Evolutionary conservation across 1,284 basidiomycete genomes (phyloP).

Genomic region (Kalmanozyma brasiliensis): DNA sequence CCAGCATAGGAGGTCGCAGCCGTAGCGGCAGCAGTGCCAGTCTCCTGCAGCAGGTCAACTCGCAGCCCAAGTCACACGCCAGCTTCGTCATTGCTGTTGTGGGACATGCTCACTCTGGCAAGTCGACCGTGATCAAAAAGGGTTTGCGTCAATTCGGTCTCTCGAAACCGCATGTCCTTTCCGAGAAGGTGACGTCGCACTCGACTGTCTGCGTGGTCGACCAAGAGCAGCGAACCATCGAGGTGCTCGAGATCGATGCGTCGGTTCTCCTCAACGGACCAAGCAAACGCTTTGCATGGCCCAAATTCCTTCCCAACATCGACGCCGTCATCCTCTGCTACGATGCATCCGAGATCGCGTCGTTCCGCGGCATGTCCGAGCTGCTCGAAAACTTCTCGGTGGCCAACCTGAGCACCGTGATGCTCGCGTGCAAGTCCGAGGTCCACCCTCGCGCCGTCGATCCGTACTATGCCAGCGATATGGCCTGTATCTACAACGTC

Average conservation of each 20-base stretch:
- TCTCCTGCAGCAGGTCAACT: conserved; percentile 58
- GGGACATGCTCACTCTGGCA: conserved; percentile 56
- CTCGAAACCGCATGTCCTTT: conserved; percentile 57
- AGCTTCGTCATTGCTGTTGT: conserved; percentile 64
- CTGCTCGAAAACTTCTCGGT: conserved; percentile 61
- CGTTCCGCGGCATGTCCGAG: conserved; percentile 63
- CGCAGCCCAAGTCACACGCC: conserved; percentile 56
- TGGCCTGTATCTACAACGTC: conserved; percentile 62
- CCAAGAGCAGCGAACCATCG: conserved; percentile 60
- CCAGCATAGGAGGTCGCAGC: conserved; percentile 45
- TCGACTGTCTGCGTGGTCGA: conserved; percentile 63
- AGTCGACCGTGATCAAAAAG: conserved; percentile 64
- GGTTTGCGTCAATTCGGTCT: conserved; percentile 61
- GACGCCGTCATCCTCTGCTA: conserved; percentile 65
- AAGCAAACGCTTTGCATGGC: conserved; percentile 62
- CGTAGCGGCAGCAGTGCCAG: conserved; percentile 61
- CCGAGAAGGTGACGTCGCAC: conserved; percentile 60
- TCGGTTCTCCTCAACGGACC: conserved; percentile 57
- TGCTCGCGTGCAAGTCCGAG: conserved; percentile 65
- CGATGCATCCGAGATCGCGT: conserved; percentile 57
- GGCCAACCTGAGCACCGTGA: conserved; percentile 57
- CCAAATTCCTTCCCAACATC: conserved; percentile 58
- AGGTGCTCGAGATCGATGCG: conserved; percentile 63
- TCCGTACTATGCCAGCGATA: conserved; percentile 63
- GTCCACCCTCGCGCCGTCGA: conserved; percentile 60